phyloP scores from a whole-genome alignment of 2,329 filamentous ascomycete species.

The Aspergillus hortae region DNA sequence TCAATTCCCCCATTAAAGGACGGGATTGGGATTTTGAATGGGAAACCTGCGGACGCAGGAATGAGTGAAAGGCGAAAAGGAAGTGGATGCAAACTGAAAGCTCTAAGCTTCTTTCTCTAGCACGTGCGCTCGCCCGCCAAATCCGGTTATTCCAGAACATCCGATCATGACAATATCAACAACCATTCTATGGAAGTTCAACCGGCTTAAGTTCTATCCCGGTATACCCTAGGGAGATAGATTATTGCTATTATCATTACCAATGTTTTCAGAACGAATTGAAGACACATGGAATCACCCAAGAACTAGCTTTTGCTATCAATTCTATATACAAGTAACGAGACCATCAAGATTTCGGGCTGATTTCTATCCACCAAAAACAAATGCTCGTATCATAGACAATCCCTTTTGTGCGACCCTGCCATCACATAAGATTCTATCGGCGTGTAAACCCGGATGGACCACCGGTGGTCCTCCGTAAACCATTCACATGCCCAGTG shows the following conservation, averaged over 20 bases:
- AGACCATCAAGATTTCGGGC: too few relatives aligned
- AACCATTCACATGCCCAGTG: constrained; percentile 29
- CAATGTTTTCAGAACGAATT: too few relatives aligned
- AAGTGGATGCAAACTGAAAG: constrained; percentile 10
- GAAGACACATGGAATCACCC: too few relatives aligned
- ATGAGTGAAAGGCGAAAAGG: constrained; percentile 7
- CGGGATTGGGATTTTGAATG: constrained; percentile 4
- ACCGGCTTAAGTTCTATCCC: too few relatives aligned
- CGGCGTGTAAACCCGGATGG: constrained; percentile 37
- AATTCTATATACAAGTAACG: too few relatives aligned
- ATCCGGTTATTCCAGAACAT: background rate
- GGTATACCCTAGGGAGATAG: too few relatives aligned
- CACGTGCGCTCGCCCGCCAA: constrained; percentile 20
- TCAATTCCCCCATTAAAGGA: constrained; percentile 15
- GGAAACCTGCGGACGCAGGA: constrained; percentile 2
- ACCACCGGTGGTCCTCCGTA: constrained; percentile 36
- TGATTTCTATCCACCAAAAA: too few relatives aligned
- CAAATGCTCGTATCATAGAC: too few relatives aligned
- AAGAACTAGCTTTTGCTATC: too few relatives aligned
- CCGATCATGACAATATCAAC: background rate
- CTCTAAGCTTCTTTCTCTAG: constrained; percentile 9
- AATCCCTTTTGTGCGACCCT: too few relatives aligned
- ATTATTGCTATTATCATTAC: too few relatives aligned
- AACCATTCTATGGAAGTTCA: background rate
- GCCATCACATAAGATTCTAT: constrained; percentile 6